phyloP scores from a whole-genome alignment of 2,329 filamentous ascomycete species.

The Claviceps quebecensis region DNA sequence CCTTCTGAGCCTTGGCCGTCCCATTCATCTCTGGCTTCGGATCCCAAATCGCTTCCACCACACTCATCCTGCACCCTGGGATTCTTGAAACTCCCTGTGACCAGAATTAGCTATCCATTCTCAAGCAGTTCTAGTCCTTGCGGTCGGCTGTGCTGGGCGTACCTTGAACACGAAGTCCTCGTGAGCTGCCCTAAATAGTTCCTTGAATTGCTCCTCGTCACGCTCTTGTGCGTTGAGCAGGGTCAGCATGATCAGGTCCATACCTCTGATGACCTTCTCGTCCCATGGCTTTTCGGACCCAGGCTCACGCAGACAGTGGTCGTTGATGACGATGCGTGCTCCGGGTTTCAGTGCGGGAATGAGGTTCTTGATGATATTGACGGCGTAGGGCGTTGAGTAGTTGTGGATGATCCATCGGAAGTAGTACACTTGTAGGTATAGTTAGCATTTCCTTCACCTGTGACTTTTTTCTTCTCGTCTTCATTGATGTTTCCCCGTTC shows the following conservation, averaged over 20 bases:
- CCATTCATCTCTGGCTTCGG: constrained; percentile 5
- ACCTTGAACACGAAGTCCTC: constrained; percentile 29
- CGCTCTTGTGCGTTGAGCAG: constrained; percentile 39
- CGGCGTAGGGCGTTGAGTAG: constrained; percentile 39
- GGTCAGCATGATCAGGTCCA: constrained; percentile 39
- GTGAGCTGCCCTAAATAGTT: constrained; percentile 29
- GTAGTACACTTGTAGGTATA: constrained; percentile 31
- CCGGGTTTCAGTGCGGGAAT: constrained; percentile 42
- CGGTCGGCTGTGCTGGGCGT: constrained; percentile 2
- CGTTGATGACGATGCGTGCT: constrained; percentile 32
- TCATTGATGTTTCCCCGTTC: too few species aligned
- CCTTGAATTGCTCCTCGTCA: constrained; percentile 29
- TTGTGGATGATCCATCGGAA: constrained; percentile 49
- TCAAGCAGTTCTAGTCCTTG: neutral
- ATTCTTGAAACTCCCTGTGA: constrained; percentile 25
- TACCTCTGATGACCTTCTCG: constrained; percentile 31
- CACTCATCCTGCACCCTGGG: constrained; percentile 30
- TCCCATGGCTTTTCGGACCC: constrained; percentile 28
- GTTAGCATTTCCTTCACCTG: neutral
- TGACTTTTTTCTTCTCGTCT: too few species aligned
- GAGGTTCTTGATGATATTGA: constrained; percentile 34
- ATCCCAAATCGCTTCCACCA: constrained; percentile 35
- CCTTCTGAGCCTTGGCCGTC: neutral
- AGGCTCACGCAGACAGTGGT: constrained; percentile 28
- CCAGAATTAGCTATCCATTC: neutral